Conservation (phyloP, 2,329 filamentous ascomycete species). For the Beauveria sp. region DNA sequence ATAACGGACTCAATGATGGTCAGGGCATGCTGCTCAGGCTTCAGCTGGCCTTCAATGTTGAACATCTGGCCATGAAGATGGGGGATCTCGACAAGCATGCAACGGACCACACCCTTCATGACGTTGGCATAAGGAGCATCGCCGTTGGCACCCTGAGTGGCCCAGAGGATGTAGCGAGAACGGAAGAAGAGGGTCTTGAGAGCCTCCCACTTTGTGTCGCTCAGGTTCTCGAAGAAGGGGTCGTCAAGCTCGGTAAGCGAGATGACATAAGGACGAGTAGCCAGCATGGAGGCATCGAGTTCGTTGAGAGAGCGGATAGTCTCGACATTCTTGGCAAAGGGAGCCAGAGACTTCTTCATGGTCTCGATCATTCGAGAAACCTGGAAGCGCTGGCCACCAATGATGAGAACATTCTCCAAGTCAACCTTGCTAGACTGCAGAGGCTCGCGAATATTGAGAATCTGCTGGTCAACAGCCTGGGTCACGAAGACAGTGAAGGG, state of each 20-base stretch:
- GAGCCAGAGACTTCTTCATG: conserved; percentile 6
- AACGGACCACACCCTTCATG: conserved; percentile 12
- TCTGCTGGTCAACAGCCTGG: conserved; percentile 12
- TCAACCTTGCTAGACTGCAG: conserved; percentile 7
- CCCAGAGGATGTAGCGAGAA: conserved; percentile 12
- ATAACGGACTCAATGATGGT: conserved; percentile 7
- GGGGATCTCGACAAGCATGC: conserved; percentile 9
- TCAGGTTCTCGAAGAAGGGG: conserved; percentile 9
- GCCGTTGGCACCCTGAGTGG: conserved; percentile 10
- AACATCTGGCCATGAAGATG: conserved; percentile 10
- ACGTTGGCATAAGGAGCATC: conserved; percentile 12
- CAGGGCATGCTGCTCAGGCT: conserved; percentile 8
- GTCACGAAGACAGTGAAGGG: conserved; percentile 12
- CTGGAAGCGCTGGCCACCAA: conserved; percentile 11
- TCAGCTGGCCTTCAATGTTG: conserved; percentile 9
- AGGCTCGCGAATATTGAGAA: conserved; percentile 10
- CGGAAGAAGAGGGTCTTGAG: conserved; percentile 10
- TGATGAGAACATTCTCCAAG: conserved; percentile 11
- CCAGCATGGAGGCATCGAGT: conserved; percentile 4
- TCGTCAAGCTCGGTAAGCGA: conserved; percentile 11
- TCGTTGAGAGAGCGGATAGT: conserved; percentile 6
- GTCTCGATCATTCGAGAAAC: conserved; percentile 2
- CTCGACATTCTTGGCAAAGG: conserved; percentile 1
- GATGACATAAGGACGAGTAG: conserved; percentile 9
- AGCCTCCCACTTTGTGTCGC: conserved; percentile 9